A percentile compares a stretch with the other conserved stretches of the same genome.
phyloP scores from a whole-genome alignment of 768 basidiomycete species.

The Boletellus ananas region DNA sequence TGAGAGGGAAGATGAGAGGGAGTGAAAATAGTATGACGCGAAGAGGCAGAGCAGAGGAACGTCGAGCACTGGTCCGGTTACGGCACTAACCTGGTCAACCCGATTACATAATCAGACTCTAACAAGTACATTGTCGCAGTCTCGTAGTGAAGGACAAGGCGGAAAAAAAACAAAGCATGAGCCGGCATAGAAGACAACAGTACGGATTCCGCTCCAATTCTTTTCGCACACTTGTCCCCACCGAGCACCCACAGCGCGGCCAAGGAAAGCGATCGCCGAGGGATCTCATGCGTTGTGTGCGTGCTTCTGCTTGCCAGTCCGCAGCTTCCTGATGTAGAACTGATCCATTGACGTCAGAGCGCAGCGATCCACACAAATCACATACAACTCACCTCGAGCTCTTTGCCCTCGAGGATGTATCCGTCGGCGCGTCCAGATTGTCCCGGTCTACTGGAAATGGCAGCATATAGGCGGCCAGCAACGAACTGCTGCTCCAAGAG shows the following conservation, averaged over 20 bases:
- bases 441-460: constrained; percentile 92
- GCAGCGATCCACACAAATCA: background rate
- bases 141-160: background rate
- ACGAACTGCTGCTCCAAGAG: constrained; percentile 87
- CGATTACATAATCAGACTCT: constrained; percentile 21
- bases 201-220: constrained; percentile 2
- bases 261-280: background rate
- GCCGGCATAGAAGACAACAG: background rate
- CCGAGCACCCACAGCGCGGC: background rate
- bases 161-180: background rate
- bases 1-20: constrained; percentile 5
- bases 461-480: constrained; percentile 93
- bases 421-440: constrained; percentile 97
- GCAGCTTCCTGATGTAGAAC: constrained; percentile 95
- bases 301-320: constrained; percentile 94
- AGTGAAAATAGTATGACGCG: constrained; percentile 28
- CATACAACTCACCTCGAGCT: constrained; percentile 73
- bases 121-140: constrained; percentile 2
- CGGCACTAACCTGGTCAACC: constrained; percentile 19
- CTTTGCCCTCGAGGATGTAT: constrained; percentile 97
- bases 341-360: constrained; percentile 34
- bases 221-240: background rate
- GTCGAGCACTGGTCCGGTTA: constrained; percentile 30
- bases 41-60: constrained; percentile 28
- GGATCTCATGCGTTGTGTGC: constrained; percentile 46